Percentiles rank a stretch among this genome's conserved stretches.
These are phyloP conservation scores for Pisolithus orientalis DNA, from an alignment of 768 basidiomycete species.

Conservation along the genomic window DNA sequence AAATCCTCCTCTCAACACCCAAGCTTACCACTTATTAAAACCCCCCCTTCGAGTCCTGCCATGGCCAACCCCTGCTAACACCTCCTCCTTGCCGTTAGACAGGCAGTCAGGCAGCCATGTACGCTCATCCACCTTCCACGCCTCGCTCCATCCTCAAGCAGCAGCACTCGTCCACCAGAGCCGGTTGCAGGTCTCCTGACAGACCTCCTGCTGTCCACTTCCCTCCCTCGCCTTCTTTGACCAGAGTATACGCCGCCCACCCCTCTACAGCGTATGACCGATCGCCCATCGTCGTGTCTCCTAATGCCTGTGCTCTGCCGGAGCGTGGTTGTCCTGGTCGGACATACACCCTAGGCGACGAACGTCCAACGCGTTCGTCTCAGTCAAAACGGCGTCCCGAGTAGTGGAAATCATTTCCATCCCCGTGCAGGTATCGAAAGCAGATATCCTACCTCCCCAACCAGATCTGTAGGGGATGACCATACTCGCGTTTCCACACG, in stretches of 20 bases:
- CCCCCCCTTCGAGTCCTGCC: background rate
- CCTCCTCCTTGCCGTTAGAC: background rate
- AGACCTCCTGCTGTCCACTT: slow-evolving; percentile 45
- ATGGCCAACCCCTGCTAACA: slow-evolving; percentile 12
- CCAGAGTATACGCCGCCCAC: slow-evolving; percentile 36
- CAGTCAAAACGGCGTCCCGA: slow-evolving; percentile 12
- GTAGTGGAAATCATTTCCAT: slow-evolving; percentile 37
- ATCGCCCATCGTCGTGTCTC: slow-evolving; percentile 67
- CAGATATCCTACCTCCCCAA: background rate
- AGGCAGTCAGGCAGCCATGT: slow-evolving; percentile 3
- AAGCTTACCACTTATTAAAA: background rate
- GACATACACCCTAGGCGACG: slow-evolving; percentile 51
- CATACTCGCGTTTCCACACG: slow-evolving; percentile 9
- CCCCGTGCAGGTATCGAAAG: slow-evolving; percentile 34
- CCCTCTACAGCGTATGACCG: slow-evolving; percentile 61
- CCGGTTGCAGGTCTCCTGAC: slow-evolving; percentile 16
- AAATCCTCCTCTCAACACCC: slow-evolving; percentile 5
- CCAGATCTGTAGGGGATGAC: slow-evolving; percentile 7
- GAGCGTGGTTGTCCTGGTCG: slow-evolving; percentile 72
- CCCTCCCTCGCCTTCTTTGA: slow-evolving; percentile 31
- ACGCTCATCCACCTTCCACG: slow-evolving; percentile 1
- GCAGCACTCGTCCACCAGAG: slow-evolving; percentile 14
- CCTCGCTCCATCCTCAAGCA: slow-evolving; percentile 57
- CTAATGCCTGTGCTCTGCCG: slow-evolving; percentile 70
- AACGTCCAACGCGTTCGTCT: slow-evolving; percentile 9